These are phyloP conservation scores for Favolaschia claudopus DNA, from an alignment of 768 basidiomycete genomes.

Conservation along the genomic window DNA sequence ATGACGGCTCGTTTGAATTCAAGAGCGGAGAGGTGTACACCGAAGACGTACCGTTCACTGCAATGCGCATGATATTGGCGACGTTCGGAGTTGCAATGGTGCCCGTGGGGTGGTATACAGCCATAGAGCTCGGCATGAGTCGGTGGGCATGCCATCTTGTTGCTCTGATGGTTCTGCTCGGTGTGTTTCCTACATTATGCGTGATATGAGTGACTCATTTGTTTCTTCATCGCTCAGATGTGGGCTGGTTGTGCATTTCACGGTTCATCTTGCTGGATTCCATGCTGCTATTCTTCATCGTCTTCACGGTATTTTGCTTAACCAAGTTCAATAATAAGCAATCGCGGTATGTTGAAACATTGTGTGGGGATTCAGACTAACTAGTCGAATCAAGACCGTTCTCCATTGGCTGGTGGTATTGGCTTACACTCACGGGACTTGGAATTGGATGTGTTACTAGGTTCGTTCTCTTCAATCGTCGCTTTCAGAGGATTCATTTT, in stretches of 20 bases:
- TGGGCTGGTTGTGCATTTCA: conserved; percentile 96
- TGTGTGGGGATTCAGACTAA: conserved; percentile 6
- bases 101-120: conserved; percentile 96
- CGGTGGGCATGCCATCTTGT: conserved; percentile 90
- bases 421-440: conserved; percentile 91
- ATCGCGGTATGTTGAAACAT: conserved; percentile 71
- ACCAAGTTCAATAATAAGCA: conserved; percentile 98
- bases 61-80: conserved; percentile 95
- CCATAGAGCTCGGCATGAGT: conserved; percentile 92
- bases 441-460: conserved; percentile 95
- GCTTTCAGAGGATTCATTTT: not conserved
- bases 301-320: conserved; percentile 93
- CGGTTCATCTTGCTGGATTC: conserved; percentile 98
- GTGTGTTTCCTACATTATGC: conserved; percentile 53
- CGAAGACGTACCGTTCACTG: conserved; percentile 84
- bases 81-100: conserved; percentile 96
- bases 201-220: not conserved
- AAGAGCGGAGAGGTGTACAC: conserved; percentile 91
- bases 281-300: conserved; percentile 98
- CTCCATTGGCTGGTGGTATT: conserved; percentile 96
- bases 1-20: conserved; percentile 92
- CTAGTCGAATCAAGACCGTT: conserved; percentile 72
- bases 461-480: conserved; percentile 44
- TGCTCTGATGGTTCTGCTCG: conserved; percentile 91
- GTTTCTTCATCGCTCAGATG: conserved; percentile 60